Evolutionary conservation across 306 rosid species (phyloP).

Genomic region (Cucumis cinereus): DNA sequence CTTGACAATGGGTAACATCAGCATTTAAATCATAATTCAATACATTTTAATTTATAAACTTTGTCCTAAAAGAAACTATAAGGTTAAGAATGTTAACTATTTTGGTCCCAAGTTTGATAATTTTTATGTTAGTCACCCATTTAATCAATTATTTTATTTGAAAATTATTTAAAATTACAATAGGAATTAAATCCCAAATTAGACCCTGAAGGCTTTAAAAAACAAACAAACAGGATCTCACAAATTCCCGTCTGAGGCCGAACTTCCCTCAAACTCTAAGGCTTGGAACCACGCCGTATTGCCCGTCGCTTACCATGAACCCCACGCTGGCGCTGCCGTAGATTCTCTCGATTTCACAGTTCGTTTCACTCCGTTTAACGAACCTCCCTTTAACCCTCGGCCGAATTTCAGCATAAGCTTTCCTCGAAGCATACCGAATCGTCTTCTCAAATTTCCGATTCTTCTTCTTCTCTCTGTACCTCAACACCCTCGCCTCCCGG

Average conservation of each 20-base stretch:
- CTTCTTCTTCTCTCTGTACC: constrained; percentile 85
- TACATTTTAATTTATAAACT: too few species aligned
- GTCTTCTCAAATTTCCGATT: constrained; percentile 71
- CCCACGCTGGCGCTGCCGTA: constrained; percentile 18
- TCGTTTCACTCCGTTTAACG: constrained; percentile 48
- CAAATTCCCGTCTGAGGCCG: background rate
- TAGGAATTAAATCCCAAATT: background rate
- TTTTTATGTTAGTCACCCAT: too few species aligned
- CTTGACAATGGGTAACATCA: too few species aligned
- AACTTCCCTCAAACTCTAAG: constrained; percentile 19
- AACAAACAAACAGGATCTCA: background rate
- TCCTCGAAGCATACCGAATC: constrained; percentile 67
- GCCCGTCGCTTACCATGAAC: constrained; percentile 20
- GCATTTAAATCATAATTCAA: too few species aligned
- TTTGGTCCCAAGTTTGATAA: too few species aligned
- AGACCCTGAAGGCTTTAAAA: background rate
- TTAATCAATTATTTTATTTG: background rate
- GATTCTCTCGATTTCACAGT: constrained; percentile 30
- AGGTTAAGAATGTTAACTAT: too few species aligned
- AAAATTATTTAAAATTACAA: background rate
- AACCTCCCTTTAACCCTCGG: constrained; percentile 83
- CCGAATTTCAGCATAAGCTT: constrained; percentile 77
- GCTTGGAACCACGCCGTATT: constrained; percentile 83
- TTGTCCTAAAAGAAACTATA: too few species aligned
- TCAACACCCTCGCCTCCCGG: constrained; percentile 61